A percentile compares a stretch with the other conserved stretches of the same genome.
phyloP scores from a whole-genome alignment of 345 rosid genomes.

The Nasturtium officinale region DNA sequence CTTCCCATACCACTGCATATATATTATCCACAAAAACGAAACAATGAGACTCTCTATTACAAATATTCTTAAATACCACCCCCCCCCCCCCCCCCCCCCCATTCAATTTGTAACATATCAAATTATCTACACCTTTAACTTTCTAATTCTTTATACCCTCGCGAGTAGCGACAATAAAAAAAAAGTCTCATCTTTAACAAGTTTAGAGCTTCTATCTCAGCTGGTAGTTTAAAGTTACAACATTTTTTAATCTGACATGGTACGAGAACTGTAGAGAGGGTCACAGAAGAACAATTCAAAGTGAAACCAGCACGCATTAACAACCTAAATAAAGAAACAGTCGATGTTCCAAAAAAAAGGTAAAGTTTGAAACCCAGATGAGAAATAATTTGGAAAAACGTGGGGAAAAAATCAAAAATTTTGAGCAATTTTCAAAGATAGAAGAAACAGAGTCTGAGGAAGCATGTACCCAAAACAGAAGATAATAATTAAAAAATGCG shows the following conservation, averaged over 20 bases:
- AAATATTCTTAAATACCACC: not conserved
- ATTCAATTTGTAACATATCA: slow-evolving; percentile 58
- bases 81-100: too few species aligned
- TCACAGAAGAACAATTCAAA: slow-evolving; percentile 31
- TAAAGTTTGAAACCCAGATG: slow-evolving; percentile 6
- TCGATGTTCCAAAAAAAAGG: not conserved
- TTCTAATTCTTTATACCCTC: not conserved
- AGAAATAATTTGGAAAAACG: not conserved
- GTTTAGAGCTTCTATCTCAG: slow-evolving; percentile 5
- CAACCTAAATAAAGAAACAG: slow-evolving; percentile 28
- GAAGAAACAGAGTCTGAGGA: slow-evolving; percentile 15
- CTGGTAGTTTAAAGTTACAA: slow-evolving; percentile 5
- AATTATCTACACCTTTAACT: slow-evolving; percentile 7
- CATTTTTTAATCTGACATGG: slow-evolving; percentile 29
- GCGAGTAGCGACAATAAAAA: not conserved
- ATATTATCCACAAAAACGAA: slow-evolving; percentile 5
- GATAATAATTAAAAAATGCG: not conserved
- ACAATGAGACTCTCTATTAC: not conserved
- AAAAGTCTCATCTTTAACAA: slow-evolving; percentile 2
- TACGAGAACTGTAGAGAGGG: slow-evolving; percentile 16
- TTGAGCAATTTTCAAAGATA: not conserved
- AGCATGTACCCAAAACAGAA: slow-evolving; percentile 19
- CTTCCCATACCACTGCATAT: slow-evolving; percentile 78
- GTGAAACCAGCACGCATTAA: slow-evolving; percentile 35
- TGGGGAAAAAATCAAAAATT: not conserved